Conservation (phyloP, 805 yeast species). For the Starmerella apicola region DNA sequence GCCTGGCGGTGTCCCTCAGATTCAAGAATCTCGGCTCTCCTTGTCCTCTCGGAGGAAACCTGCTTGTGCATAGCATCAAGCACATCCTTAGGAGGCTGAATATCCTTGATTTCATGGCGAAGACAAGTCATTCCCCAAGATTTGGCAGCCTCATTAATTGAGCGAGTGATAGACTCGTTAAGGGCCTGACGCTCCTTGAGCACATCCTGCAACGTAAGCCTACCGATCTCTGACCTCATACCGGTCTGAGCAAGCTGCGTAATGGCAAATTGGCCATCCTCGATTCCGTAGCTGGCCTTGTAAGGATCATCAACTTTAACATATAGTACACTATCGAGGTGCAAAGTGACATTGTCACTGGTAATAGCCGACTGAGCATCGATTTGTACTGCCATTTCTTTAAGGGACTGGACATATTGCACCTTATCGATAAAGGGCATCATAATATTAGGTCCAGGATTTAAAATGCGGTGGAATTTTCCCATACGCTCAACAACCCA, state of each 20-base stretch:
- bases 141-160: conserved; percentile 69
- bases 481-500: conserved; percentile 92
- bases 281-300: conserved; percentile 79
- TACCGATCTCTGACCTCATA: conserved; percentile 82
- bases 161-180: conserved; percentile 61
- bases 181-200: conserved; percentile 62
- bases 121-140: conserved; percentile 80
- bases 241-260: conserved; percentile 81
- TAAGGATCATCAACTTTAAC: conserved; percentile 69
- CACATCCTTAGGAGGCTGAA: conserved; percentile 76
- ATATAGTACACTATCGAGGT: conserved; percentile 73
- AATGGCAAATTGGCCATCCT: conserved; percentile 75
- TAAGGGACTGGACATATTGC: conserved; percentile 68
- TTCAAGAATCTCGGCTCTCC: conserved; percentile 76
- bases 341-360: conserved; percentile 71
- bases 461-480: conserved; percentile 52
- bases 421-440: conserved; percentile 64
- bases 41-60: conserved; percentile 75
- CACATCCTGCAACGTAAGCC: conserved; percentile 65
- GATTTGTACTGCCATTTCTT: conserved; percentile 75
- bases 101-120: conserved; percentile 77
- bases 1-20: conserved; percentile 74
- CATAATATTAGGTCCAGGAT: conserved; percentile 67
- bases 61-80: conserved; percentile 86
- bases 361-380: conserved; percentile 79